Evolutionary conservation across 1,139 yeast genomes (phyloP), one percentile per base, ranked within the genome.

Genomic region (Diutina pseudorugosa): DNA sequence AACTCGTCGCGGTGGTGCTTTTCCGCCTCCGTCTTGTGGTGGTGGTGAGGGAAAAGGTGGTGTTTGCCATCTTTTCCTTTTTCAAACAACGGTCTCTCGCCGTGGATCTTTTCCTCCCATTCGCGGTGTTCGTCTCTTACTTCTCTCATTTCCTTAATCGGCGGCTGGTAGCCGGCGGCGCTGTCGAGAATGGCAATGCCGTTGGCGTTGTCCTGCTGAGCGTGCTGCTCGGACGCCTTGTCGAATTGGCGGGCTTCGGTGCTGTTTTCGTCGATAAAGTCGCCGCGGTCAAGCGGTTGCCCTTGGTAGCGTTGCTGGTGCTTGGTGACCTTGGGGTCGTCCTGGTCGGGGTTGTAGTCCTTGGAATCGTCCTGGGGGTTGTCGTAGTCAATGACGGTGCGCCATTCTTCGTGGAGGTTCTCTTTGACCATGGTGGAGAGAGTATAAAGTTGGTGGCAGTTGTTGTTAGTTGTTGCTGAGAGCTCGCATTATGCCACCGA

Each of bases 111-210:
- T 11, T 25, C 49, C 16, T 45, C 49, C 36, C 36, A 27, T 9
- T 8, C 23, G n/a, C 14, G 20, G 30, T 45, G 49, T 8, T 45
- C 49, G 30, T 25, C 49, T 11, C 40, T n/a, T 3, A 12, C 49
- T 23, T 45, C n/a, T 25, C 49, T 25, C 49, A 45, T 45, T 14
- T 45, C 41, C n/a, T 23, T 19, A 18, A 45, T 45, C n/a, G 49
- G 49, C n/a, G 49, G 49, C 14, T 25, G 36, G 40, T 45, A 45
- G n/a, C 49, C 49, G 8, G 23, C n/a, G 19, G 27, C 27, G 18
- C 23, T 14, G 4, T 27, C 40, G 36, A 45, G 27, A 27, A 45
- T 45, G 36, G 11, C 20, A n/a, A 45, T 9, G 11, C 49, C 49
- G 8, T 45, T 9, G 11, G 27, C 23, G 21, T 45, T 45, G 16